These are phyloP conservation scores for Davidsoniella eucalypti DNA, from an alignment of 2,329 filamentous ascomycete species.

Conservation along the genomic window DNA sequence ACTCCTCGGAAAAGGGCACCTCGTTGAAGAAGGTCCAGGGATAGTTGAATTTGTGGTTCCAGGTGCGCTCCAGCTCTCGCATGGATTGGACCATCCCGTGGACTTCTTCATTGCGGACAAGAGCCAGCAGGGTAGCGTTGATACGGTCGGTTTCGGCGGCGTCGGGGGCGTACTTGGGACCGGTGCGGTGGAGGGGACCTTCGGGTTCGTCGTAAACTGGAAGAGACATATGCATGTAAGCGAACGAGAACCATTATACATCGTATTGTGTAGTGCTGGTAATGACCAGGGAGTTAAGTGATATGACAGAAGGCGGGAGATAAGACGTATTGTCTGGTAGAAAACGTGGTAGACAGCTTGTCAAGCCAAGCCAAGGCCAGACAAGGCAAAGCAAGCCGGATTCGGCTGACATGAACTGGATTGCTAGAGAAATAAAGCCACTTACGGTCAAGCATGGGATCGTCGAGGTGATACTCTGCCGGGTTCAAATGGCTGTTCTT, in stretches of 20 bases:
- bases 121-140: conserved; percentile 78
- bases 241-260: not conserved
- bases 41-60: conserved; percentile 99
- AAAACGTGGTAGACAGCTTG: no score
- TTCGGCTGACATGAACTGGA: no score
- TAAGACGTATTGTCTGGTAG: no score
- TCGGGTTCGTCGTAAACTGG: conserved; percentile 70
- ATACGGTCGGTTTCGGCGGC: conserved; percentile 65
- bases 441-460: conserved; percentile 79
- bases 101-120: conserved; percentile 86
- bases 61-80: conserved; percentile 79
- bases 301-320: not conserved
- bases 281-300: conserved; percentile 9
- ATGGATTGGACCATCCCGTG: conserved; percentile 74
- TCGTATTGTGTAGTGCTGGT: conserved; percentile 13
- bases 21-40: conserved; percentile 99
- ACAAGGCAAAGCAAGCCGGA: no score
- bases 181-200: conserved; percentile 56
- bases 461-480: conserved; percentile 48
- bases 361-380: not conserved
- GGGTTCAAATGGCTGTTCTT: conserved; percentile 7
- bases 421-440: conserved; percentile 11
- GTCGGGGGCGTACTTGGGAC: conserved; percentile 61
- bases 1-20: conserved; percentile 79
- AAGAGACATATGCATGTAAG: conserved; percentile 7